Evolutionary conservation across 768 basidiomycete species (phyloP), one percentile per base, ranked within the genome.

Genomic region (Tricholoma hemisulphureum): DNA sequence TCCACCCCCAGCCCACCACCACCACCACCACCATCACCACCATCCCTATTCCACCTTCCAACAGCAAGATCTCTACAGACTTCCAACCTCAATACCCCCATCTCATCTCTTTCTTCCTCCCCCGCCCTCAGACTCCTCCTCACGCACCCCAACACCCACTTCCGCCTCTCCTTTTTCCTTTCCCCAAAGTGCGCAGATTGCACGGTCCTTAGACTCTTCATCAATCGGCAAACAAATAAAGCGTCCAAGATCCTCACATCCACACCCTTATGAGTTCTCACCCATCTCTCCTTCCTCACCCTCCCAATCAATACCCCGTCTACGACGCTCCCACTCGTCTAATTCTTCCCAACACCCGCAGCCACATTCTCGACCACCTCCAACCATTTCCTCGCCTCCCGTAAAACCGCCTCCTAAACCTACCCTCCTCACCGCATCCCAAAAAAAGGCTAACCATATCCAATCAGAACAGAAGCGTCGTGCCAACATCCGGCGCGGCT

Each of bases 391-490:
- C 60, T 63, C 67, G 9, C 53, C 67, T 41, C 63, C 69, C 23
- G 20, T 60, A 10, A 49, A 61, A 31, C 66, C 68, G 1, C 56
- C 51, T 24, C 62, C 62, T 45, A 82, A 80, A 59, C 77, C 77
- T 28, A 67, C 80, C 1, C 78, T 94, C 23, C 80, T 95, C 23
- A 87, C 88, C 1, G 84, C 90, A 0, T 86, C 88, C 2, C 91
- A 95, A 77, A 95, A 95, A 70, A 92, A 95, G 68, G 89, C 89
- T 37, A 95, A 95, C 65, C 94, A 97, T 67, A 96, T 97, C 62
- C 89, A 92, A 64, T 90, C 88, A 2, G 95, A 97, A 75, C 93
- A 96, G 76, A 95, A 95, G 71, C 86, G 95, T 23, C 84, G 95
- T 29, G 92, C 92, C 13, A 95, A 94, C 65, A 96, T 97, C 52